Percentiles rank a stretch among this genome's conserved stretches.
Evolutionary conservation across 2,329 filamentous ascomycete species (phyloP).

Genomic region (Coleophoma cylindrospora): DNA sequence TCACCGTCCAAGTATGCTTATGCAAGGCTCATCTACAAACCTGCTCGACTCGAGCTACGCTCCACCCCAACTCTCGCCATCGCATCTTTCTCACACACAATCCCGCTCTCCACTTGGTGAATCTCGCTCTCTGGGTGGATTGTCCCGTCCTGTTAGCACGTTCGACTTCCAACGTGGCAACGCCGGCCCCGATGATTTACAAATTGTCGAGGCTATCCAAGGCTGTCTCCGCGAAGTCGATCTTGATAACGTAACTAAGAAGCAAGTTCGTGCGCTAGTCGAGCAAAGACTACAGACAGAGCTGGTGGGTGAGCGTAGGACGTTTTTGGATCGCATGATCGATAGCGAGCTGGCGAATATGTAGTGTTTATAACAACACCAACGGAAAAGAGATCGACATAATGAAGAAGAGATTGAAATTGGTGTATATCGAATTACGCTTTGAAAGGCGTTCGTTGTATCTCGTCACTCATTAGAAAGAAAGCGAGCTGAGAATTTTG

Average conservation of each 20-base stretch:
- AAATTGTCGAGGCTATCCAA: constrained; percentile 82
- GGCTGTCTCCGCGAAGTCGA: constrained; percentile 82
- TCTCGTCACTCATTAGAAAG: no score
- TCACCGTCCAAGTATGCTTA: constrained; percentile 53
- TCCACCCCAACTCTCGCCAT: constrained; percentile 23
- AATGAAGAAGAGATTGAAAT: no score
- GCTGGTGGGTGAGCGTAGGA: constrained; percentile 76
- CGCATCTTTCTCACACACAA: constrained; percentile 20
- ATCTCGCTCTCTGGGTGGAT: constrained; percentile 35
- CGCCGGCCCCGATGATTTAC: constrained; percentile 67
- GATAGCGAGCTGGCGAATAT: constrained; percentile 91
- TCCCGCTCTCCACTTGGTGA: constrained; percentile 40
- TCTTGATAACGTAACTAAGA: constrained; percentile 96
- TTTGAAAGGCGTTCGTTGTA: no score
- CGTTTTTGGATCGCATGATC: constrained; percentile 89
- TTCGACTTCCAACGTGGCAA: constrained; percentile 57
- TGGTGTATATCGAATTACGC: no score
- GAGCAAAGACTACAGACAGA: constrained; percentile 93
- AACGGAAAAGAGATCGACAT: no score
- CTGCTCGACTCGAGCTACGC: constrained; percentile 22
- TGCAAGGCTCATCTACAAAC: constrained; percentile 35
- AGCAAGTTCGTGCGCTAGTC: constrained; percentile 85
- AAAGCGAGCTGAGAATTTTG: no score
- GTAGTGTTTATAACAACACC: constrained; percentile 40
- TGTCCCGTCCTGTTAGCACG: constrained; percentile 41